Conservation (phyloP, 2,329 filamentous ascomycete genomes). For the Botrytis medusae region DNA sequence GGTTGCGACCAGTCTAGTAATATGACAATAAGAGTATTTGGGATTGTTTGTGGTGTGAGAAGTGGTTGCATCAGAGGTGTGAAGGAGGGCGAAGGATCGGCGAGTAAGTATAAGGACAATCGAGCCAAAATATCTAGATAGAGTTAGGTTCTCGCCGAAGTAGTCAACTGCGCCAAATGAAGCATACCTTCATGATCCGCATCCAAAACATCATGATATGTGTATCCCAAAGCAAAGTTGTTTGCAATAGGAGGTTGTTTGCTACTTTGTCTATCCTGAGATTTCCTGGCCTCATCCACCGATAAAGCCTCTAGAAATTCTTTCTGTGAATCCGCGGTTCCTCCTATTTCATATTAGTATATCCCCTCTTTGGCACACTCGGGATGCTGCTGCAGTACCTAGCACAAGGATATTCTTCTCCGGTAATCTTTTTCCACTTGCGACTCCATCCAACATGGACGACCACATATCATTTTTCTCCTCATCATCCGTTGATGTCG, state of each 20-base stretch:
- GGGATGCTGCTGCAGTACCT: conserved; percentile 52
- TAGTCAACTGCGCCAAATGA: neutral
- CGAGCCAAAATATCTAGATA: conserved; percentile 80
- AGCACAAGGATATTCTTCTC: conserved; percentile 90
- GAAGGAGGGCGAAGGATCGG: conserved; percentile 81
- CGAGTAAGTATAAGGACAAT: conserved; percentile 83
- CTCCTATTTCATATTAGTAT: conserved; percentile 55
- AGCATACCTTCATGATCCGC: conserved; percentile 82
- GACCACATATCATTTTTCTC: conserved; percentile 89
- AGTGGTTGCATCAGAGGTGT: conserved; percentile 80
- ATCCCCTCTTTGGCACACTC: conserved; percentile 13
- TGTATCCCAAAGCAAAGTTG: conserved; percentile 89
- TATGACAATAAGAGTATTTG: conserved; percentile 84
- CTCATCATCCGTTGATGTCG: conserved; percentile 54
- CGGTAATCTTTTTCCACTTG: conserved; percentile 83
- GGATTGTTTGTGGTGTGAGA: conserved; percentile 78
- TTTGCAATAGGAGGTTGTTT: conserved; percentile 81
- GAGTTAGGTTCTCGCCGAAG: conserved; percentile 27
- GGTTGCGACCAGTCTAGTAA: conserved; percentile 95
- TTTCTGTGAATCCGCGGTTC: conserved; percentile 77
- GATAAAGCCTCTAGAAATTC: conserved; percentile 70
- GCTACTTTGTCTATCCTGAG: conserved; percentile 53
- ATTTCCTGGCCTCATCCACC: conserved; percentile 43
- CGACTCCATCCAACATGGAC: conserved; percentile 85
- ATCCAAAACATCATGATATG: conserved; percentile 91